Evolutionary conservation across 306 rosid genomes (phyloP).

Genomic region (Acacia melanoxylon): DNA sequence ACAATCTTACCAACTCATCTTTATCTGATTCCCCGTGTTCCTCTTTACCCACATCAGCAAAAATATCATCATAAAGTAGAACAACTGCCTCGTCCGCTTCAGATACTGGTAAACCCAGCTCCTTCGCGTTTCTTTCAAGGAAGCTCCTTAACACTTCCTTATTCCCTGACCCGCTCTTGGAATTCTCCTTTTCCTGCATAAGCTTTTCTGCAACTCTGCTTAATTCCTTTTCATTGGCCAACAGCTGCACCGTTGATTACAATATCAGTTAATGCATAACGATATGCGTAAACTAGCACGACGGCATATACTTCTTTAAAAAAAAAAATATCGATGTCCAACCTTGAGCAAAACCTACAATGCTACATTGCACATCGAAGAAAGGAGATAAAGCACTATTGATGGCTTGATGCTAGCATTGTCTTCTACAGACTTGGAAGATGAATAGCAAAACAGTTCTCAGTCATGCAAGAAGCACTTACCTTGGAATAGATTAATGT

Average conservation of each 20-base stretch:
- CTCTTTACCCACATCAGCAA: slow-evolving; percentile 51
- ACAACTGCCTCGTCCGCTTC: slow-evolving; percentile 61
- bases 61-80: slow-evolving; percentile 69
- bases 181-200: slow-evolving; percentile 47
- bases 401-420: slow-evolving; percentile 10
- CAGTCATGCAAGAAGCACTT: slow-evolving; percentile 18
- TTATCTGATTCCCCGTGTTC: slow-evolving; percentile 39
- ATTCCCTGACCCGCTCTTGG: slow-evolving; percentile 41
- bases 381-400: not conserved
- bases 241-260: slow-evolving; percentile 60
- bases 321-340: not conserved
- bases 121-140: slow-evolving; percentile 61
- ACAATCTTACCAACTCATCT: slow-evolving; percentile 43
- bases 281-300: not conserved
- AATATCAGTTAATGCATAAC: slow-evolving; percentile 13
- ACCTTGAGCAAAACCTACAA: not conserved
- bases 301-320: not conserved
- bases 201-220: slow-evolving; percentile 49
- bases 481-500: not conserved
- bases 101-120: slow-evolving; percentile 60
- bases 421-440: slow-evolving; percentile 18
- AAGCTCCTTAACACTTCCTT: slow-evolving; percentile 50
- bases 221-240: slow-evolving; percentile 70
- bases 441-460: not conserved
- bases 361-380: not conserved